Base-by-base conservation (phyloP, 192 early-diverging fungal species). In the Gigaspora rosea region DNA sequence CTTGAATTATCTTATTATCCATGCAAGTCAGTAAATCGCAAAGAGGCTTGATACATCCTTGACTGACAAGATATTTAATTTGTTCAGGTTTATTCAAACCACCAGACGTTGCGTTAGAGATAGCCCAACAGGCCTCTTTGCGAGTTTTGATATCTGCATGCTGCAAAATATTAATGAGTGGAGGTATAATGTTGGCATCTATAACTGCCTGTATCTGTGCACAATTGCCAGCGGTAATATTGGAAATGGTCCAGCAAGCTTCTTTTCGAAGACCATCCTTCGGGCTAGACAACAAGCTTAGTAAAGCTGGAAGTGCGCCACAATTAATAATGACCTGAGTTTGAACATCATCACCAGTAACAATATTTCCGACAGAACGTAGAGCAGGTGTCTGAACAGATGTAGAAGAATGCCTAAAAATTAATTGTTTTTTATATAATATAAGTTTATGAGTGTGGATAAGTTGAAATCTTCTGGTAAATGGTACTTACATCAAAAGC, bases 81-180 rank as follows among this genome's bases (percentile, higher is more conserved):
- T 97, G 96, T 18, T 96, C 94, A 46, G 97, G 96, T 78, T 92
- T 90, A 76, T 92, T 88, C 20, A 97, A 86, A 6, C 92, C 93
- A 33, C 96, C 95, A n/a, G 97, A 95, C 5, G 96, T 97, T 11
- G 97, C 97, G 77, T 99, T 98, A 9, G 96, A 98, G 54, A 99
- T 92, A 48, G 97, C 97, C 97, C 97, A 99, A 89, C 97, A 99
- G 36, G 97, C 97, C 80, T 99, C 97, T 84, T 98, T 98, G 83
- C 96, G 96, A 78, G 94, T 97, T 88, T 98, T 98, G 84, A 98
- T 96, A 78, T 99, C 97, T 49, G 94, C 96, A 73, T 91, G 86
- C 35, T 88, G 82, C 58, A 99, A 88, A 49, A 94, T 92, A 77
- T 92, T 82, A 80, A 97, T 93, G 46, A 99, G 88, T 15, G 93